A percentile compares a stretch with the other conserved stretches of the same genome.
Evolutionary conservation across 176 grass and related monocot species (phyloP).

Genomic region (Secale cereale): DNA sequence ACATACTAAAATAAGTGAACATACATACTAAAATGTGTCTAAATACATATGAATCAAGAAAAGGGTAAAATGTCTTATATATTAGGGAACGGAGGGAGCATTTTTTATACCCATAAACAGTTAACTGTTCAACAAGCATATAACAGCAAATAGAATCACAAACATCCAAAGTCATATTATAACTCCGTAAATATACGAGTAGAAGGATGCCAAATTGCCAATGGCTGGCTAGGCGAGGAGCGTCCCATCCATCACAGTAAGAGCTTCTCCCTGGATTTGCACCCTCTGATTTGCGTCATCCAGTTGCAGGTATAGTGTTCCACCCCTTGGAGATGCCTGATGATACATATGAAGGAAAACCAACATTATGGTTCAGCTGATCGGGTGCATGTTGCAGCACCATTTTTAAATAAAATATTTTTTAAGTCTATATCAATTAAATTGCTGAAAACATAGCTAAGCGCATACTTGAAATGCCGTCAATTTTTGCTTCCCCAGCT

Average conservation of each 20-base stretch:
- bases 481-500: slow-evolving; percentile 60
- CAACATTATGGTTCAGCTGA: not conserved
- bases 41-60: too few relatives aligned
- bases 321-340: slow-evolving; percentile 66
- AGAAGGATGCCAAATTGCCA: not conserved
- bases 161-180: not conserved
- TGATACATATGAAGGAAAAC: not conserved
- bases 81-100: too few relatives aligned
- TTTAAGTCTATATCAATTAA: not conserved
- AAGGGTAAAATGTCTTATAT: too few relatives aligned
- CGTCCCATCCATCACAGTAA: slow-evolving; percentile 60
- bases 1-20: too few relatives aligned
- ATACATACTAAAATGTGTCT: too few relatives aligned
- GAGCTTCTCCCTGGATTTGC: slow-evolving; percentile 62
- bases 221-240: slow-evolving; percentile 27
- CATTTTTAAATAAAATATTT: not conserved
- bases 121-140: not conserved
- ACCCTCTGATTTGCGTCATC: slow-evolving; percentile 47
- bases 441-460: not conserved
- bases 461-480: slow-evolving; percentile 54
- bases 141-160: not conserved
- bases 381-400: not conserved
- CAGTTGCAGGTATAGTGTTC: slow-evolving; percentile 52
- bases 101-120: not conserved
- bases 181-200: not conserved